Base-by-base conservation (phyloP, 306 rosid genomes). In the Dalbergia cochinchinensis region DNA sequence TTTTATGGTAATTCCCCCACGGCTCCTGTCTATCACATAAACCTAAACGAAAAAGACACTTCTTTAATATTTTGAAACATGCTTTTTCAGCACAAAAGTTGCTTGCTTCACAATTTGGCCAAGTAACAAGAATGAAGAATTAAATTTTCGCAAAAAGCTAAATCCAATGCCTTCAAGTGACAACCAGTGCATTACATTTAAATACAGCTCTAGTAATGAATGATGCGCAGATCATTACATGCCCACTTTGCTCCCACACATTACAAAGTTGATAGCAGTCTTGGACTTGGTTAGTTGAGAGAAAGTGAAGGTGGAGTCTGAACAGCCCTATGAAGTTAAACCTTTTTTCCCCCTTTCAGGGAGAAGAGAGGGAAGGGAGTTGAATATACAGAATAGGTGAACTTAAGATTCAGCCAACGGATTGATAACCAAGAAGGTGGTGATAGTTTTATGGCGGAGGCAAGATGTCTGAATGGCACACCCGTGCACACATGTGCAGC, bases 71-170 rank as follows among this genome's bases (percentile, higher is more conserved):
- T 20, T 35, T 33, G 11, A 63, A 19, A 35, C 35, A 63, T 20
- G 14, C 10, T 6, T 51, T 62, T 14, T 22, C 66, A 5, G 77
- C 44, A 37, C 5, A 61, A 14, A 48, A 14, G 33, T 10, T 20
- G 2, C 69, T 20, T 48, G 54, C 71, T 9, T 14, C 69, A 26
- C 16, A 41, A 78, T 33, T 64, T 16, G 19, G 31, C 77, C 77
- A 59, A 67, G 54, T 14, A 71, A 48, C 61, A 66, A 55, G 26
- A 35, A 41, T 14, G 4, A 59, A 31, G 64, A 50, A 68, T 4
- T 37, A 47, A 48, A 64, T 33, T 64, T 64, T 72, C 65, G 44
- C 41, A 39, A 60, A 59, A 44, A 61, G 65, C 59, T 8, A 26
- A 76, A 50, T 14, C 50, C 54, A 12, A 19, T 18, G 51, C 37